Base-by-base conservation (phyloP, 306 rosid genomes). In the Alnus rubra region DNA sequence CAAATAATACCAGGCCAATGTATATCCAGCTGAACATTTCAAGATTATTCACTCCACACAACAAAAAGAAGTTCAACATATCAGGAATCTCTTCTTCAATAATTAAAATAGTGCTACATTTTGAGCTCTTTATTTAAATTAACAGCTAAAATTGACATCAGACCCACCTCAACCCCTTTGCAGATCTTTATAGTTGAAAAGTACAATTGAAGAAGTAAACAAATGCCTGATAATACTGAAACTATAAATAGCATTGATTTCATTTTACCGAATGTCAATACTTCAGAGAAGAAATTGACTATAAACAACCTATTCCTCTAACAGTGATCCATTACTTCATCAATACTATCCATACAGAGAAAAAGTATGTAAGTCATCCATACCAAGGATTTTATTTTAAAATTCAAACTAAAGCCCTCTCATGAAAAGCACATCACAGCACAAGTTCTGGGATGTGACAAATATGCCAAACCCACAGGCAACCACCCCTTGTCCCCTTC, bases 61-160 rank as follows among this genome's bases (percentile, higher is more conserved):
- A 42, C 28, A 37, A 13, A 9, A 28, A 28, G 14, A 67, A 9
- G 50, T 67, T 42, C 51, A 67, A 67, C 50, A 67, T 67, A 67
- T 6, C 72, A 37, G 72, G 72, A n/a, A 65, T 37, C 47, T 65
- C 71, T 55, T 19, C 54, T 12, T 50, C 18, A 63, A 31, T 4
- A 63, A 33, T 12, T 31, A 30, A 13, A 31, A 13, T 33, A 63
- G 33, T 16, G 69, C 69, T 12, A 16, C 42, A 31, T 15, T 35
- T 64, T 35, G 70, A 64, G 70, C 48, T 35, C 48, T 67, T 14
- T 59, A 28, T 59, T n/a, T 59, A 59, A 67, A 67, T 37, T 8
- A 67, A 42, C 30, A 14, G 28, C 28, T 42, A 67, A 39, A 67
- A 39, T 44, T 67, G 50, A 67, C 72, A 3, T 42, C 72, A 42